A percentile compares a stretch with the other conserved stretches of the same genome.
These are phyloP conservation scores for Geoglossum glabrum DNA, from an alignment of 495 filamentous ascomycete genomes.

Conservation along the genomic window DNA sequence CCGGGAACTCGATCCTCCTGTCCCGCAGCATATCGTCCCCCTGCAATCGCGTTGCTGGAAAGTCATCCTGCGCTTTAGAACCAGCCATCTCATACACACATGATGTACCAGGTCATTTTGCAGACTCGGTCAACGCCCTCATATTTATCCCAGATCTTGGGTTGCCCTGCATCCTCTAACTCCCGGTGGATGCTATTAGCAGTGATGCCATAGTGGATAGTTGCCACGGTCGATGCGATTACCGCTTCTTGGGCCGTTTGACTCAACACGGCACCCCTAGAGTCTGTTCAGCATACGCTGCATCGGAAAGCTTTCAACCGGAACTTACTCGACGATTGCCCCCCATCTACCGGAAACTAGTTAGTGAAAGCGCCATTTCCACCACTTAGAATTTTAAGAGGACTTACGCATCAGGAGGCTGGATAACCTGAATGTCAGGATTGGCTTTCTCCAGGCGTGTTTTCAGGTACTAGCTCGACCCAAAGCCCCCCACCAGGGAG, in stretches of 20 bases:
- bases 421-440: slow-evolving; percentile 18
- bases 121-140: slow-evolving; percentile 14
- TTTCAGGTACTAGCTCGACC: slow-evolving; percentile 20
- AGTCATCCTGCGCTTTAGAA: not conserved
- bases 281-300: slow-evolving; percentile 7
- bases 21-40: slow-evolving; percentile 21
- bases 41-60: no score
- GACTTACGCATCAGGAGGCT: slow-evolving; percentile 24
- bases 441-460: slow-evolving; percentile 13
- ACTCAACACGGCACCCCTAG: slow-evolving; percentile 18
- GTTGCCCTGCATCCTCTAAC: slow-evolving; percentile 8
- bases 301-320: slow-evolving; percentile 11
- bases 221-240: slow-evolving; percentile 15
- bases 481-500: slow-evolving; percentile 26
- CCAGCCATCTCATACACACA: slow-evolving; percentile 1
- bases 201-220: slow-evolving; percentile 24
- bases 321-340: slow-evolving; percentile 15
- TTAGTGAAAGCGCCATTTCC: not conserved
- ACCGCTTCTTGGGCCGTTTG: slow-evolving; percentile 10
- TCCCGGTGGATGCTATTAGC: slow-evolving; percentile 8
- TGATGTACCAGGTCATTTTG: slow-evolving; percentile 24
- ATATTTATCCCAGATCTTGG: slow-evolving; percentile 4
- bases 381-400: not conserved
- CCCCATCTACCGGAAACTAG: not conserved
- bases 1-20: slow-evolving; percentile 20